Evolutionary conservation across 108 stramenopile species (phyloP).

Genomic region (Epithemia pelagica): DNA sequence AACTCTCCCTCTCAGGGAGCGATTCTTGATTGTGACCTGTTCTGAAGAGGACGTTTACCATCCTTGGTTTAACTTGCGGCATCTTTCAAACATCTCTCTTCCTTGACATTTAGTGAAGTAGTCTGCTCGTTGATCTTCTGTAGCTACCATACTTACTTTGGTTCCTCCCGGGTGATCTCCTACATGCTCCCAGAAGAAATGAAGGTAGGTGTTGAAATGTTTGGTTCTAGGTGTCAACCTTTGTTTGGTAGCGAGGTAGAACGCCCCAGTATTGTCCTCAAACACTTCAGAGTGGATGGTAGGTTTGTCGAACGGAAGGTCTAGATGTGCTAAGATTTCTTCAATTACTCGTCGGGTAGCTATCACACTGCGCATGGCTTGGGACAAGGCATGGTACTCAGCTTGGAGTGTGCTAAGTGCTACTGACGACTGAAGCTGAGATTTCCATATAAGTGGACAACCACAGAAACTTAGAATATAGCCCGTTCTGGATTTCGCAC

Average conservation of each 20-base stretch:
- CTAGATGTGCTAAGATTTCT: constrained; percentile 4
- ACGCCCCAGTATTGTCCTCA: constrained; percentile 32
- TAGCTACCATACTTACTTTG: constrained; percentile 12
- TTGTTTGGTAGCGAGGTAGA: constrained; percentile 3
- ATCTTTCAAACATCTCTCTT: constrained; percentile 10
- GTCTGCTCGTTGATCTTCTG: too few relatives aligned
- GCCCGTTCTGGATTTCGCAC: constrained; percentile 37
- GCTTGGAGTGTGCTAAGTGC: constrained; percentile 35
- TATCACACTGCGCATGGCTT: constrained; percentile 22
- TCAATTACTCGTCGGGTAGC: constrained; percentile 21
- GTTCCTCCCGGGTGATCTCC: background rate
- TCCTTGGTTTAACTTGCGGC: constrained; percentile 10
- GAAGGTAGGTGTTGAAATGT: constrained; percentile 28
- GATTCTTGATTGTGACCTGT: too few relatives aligned
- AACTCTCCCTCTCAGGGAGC: too few relatives aligned
- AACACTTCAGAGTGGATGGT: constrained; percentile 14
- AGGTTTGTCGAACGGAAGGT: background rate
- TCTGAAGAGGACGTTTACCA: too few relatives aligned
- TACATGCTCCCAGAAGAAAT: constrained; percentile 8
- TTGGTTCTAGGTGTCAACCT: constrained; percentile 18
- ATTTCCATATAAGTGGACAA: constrained; percentile 43
- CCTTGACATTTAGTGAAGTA: constrained; percentile 30
- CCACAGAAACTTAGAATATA: constrained; percentile 26
- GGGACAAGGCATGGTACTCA: constrained; percentile 32
- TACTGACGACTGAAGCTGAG: constrained; percentile 30